phyloP scores from a whole-genome alignment of 352 stramenopile species.

The Globisporangium yorkense region DNA sequence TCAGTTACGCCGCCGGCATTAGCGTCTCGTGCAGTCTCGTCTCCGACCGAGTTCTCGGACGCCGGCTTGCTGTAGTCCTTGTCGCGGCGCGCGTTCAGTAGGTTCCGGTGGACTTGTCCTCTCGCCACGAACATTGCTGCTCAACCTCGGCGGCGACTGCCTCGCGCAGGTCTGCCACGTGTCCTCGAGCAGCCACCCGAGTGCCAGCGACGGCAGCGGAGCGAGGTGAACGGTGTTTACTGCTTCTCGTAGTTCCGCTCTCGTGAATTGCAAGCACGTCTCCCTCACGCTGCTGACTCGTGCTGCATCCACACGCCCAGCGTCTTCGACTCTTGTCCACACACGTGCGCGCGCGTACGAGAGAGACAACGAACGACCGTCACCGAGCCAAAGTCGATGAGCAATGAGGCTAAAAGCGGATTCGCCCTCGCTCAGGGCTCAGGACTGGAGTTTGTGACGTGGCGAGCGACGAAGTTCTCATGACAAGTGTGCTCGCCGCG shows the following conservation, averaged over 20 bases:
- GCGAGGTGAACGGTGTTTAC: not conserved
- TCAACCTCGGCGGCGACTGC: not conserved
- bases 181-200: not conserved
- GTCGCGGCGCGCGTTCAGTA: slow-evolving; percentile 13
- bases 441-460: no score
- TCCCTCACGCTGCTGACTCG: not conserved
- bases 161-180: not conserved
- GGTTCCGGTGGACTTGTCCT: slow-evolving; percentile 16
- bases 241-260: not conserved
- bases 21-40: slow-evolving; percentile 10
- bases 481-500: no score
- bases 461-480: no score
- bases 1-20: not conserved
- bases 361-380: not conserved
- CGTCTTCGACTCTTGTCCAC: not conserved
- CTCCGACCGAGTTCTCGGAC: slow-evolving; percentile 6
- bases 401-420: no score
- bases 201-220: not conserved
- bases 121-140: slow-evolving; percentile 24
- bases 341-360: not conserved
- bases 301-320: not conserved
- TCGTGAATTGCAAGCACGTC: not conserved
- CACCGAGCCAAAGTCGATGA: no score
- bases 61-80: slow-evolving; percentile 9
- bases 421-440: no score